These are phyloP conservation scores for Lycium barbarum DNA, from an alignment of 257 asterid genomes.

Conservation along the genomic window DNA sequence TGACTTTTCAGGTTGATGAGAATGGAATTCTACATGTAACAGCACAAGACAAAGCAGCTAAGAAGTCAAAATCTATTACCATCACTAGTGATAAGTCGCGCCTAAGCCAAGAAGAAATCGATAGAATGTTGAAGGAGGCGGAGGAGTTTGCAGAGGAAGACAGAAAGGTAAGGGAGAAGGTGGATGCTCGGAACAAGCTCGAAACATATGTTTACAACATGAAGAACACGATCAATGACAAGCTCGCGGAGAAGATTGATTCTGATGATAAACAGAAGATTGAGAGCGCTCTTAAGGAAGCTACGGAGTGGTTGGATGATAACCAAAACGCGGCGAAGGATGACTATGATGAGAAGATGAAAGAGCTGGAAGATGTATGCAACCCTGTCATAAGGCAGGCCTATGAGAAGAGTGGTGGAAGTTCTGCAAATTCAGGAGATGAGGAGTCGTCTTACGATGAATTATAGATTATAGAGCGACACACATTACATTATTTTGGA, in stretches of 20 bases:
- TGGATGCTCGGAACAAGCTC: slow-evolving; percentile 38
- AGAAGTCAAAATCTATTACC: slow-evolving; percentile 35
- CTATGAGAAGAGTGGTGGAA: slow-evolving; percentile 31
- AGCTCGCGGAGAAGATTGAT: slow-evolving; percentile 37
- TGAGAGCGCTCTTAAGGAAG: slow-evolving; percentile 37
- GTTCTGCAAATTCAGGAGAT: slow-evolving; percentile 22
- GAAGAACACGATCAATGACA: slow-evolving; percentile 36
- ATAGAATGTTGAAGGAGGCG: slow-evolving; percentile 36
- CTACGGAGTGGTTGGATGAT: slow-evolving; percentile 39
- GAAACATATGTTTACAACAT: slow-evolving; percentile 38
- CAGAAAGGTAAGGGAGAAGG: slow-evolving; percentile 32
- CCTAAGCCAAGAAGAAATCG: slow-evolving; percentile 35
- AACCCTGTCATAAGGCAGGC: slow-evolving; percentile 34
- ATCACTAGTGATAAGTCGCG: slow-evolving; percentile 33
- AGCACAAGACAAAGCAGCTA: slow-evolving; percentile 40
- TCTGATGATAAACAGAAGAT: slow-evolving; percentile 37
- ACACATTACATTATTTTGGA: background rate
- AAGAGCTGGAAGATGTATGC: slow-evolving; percentile 40
- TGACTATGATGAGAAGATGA: slow-evolving; percentile 38
- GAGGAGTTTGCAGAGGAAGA: slow-evolving; percentile 40
- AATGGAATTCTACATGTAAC: slow-evolving; percentile 36
- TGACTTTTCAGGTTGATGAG: slow-evolving; percentile 33
- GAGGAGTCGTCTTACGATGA: slow-evolving; percentile 36
- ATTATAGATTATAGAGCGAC: slow-evolving; percentile 12
- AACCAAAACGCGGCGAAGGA: slow-evolving; percentile 33